phyloP scores from a whole-genome alignment of 495 filamentous ascomycete species.

The Elaphomyces granulatus region DNA sequence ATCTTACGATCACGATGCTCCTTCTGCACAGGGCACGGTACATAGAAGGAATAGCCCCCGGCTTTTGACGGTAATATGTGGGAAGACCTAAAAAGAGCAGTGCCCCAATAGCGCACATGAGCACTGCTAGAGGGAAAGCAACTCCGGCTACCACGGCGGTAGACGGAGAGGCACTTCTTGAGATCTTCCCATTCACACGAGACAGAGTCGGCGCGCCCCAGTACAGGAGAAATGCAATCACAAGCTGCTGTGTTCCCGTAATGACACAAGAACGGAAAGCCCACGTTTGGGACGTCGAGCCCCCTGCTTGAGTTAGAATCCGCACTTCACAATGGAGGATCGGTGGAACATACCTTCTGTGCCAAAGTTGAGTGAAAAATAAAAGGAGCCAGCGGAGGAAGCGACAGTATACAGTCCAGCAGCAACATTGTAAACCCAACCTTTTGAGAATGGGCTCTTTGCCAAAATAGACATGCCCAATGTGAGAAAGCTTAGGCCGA shows the following conservation, averaged over 20 bases:
- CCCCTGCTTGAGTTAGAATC: constrained; percentile 25
- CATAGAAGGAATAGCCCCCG: constrained; percentile 49
- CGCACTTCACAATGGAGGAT: neutral
- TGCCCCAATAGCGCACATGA: constrained; percentile 30
- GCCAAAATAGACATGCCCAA: constrained; percentile 49
- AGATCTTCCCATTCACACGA: constrained; percentile 32
- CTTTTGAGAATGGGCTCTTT: constrained; percentile 24
- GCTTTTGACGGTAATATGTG: constrained; percentile 42
- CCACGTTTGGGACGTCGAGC: constrained; percentile 35
- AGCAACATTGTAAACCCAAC: constrained; percentile 36
- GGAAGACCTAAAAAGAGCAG: constrained; percentile 32
- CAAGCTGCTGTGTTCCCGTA: constrained; percentile 35
- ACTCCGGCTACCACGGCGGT: constrained; percentile 28
- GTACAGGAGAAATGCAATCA: constrained; percentile 38
- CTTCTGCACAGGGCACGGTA: constrained; percentile 32
- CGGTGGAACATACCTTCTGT: constrained; percentile 34
- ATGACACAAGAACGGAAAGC: constrained; percentile 39
- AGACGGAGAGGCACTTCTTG: constrained; percentile 19
- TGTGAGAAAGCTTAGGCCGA: constrained; percentile 49
- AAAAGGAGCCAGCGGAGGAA: constrained; percentile 35
- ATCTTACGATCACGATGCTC: constrained; percentile 29
- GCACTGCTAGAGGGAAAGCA: constrained; percentile 27
- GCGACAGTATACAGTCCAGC: constrained; percentile 34
- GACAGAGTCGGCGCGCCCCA: constrained; percentile 36
- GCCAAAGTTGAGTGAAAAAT: constrained; percentile 39